Conservation (phyloP, 768 basidiomycete species). For the Boletus barrowsii region DNA sequence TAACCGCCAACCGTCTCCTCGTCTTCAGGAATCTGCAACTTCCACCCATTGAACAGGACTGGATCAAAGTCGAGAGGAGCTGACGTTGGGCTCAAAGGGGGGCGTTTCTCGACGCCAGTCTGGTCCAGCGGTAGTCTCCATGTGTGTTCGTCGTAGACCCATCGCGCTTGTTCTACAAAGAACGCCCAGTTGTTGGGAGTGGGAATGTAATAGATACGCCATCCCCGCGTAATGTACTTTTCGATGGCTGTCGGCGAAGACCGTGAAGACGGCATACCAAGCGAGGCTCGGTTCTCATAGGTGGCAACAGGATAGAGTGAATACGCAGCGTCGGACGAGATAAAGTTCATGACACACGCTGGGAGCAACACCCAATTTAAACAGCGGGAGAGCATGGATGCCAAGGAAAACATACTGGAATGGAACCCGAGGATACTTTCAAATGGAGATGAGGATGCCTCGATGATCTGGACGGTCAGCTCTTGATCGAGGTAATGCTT, state of each 20-base stretch:
- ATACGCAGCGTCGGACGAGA: constrained; percentile 39
- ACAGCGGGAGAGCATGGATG: too few species aligned
- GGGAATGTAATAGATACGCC: constrained; percentile 8
- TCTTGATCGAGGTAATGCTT: not conserved
- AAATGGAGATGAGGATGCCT: constrained; percentile 14
- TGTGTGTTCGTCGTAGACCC: constrained; percentile 29
- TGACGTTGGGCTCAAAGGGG: too few species aligned
- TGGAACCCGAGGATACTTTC: constrained; percentile 43
- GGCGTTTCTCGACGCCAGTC: too few species aligned
- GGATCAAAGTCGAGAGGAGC: too few species aligned
- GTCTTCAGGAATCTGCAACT: not conserved
- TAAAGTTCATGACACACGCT: constrained; percentile 34
- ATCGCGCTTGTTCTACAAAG: constrained; percentile 22
- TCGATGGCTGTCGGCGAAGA: constrained; percentile 5
- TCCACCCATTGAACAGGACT: constrained; percentile 20
- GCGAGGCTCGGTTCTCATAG: constrained; percentile 31
- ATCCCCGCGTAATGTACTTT: constrained; percentile 41
- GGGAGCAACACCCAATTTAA: not conserved
- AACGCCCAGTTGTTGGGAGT: constrained; percentile 6
- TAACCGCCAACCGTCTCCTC: not conserved
- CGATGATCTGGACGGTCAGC: constrained; percentile 43
- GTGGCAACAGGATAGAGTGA: constrained; percentile 42
- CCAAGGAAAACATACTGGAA: constrained; percentile 34
- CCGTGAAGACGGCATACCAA: constrained; percentile 16
- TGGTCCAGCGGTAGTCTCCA: too few species aligned